Base-by-base conservation (phyloP, 805 yeast species). In the Kodamaea kaohsiungensis region DNA sequence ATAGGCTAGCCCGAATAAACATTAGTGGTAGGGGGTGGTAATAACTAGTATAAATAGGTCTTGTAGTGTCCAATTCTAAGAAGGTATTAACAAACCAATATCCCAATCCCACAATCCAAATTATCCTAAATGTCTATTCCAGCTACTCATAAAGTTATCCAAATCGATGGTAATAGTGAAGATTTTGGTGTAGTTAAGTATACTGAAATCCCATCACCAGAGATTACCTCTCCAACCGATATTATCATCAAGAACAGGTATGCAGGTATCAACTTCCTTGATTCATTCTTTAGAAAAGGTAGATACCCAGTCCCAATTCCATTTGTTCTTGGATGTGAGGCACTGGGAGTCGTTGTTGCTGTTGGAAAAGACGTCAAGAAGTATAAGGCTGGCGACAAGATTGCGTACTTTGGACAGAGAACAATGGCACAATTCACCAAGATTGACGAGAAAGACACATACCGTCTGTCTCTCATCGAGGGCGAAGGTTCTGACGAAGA, bases 251-350 rank as follows among this genome's bases (percentile, higher is more conserved):
- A 87, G 70, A 89, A 88, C 76, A 78, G 75, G 53, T 91, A 82
- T 61, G 79, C 91, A 10, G 98, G 98, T 38, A 73, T 91, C 63
- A 91, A 91, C 62, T 88, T 82, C 74, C 87, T 91, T 59, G 98
- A 92, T 63, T 76, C 84, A 2, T 92, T 91, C 70, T 89, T 88
- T 75, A 81, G 97, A 65, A 80, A 73, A 49, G 97, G 97, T 3
- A 63, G 87, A 3, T 92, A 91, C 65, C 62, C 76, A 10, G 63
- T 71, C 30, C 65, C 71, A 47, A 57, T 63, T 30, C 98, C 98
- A 0, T 79, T 75, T 57, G 71, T 82, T 25, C 73, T 88, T 33
- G 97, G 97, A 22, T 77, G 91, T 55, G 90, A 85, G 62, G 93
- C 90, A 1, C 69, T 84, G 18, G 96, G 96, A 39, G 80, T 69